Evolutionary conservation across 139 green algal genomes (phyloP), one percentile per base, ranked within the genome.

Genomic region (Trebouxia sp.): DNA sequence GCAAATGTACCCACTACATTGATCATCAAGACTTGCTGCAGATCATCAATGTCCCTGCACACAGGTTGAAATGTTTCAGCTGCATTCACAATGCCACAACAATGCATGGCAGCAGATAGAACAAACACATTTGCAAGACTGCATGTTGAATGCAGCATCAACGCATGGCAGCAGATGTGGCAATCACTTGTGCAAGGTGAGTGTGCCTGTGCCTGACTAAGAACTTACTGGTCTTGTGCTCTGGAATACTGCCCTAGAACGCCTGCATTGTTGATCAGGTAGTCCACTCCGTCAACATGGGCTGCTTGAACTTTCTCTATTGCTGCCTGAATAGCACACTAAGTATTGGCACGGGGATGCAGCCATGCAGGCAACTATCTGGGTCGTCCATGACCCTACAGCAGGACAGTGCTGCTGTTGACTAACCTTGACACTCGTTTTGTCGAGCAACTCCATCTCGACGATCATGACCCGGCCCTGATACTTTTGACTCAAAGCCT

Each of bases 251-350:
- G 32, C 9, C 72, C 72, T 37, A 43, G n/a, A 0, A 79, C 32
- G 7, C 72, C 72, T 32, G 72, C 72, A 42, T 79, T 79, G 72
- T 79, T 79, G 72, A 79, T 79, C 26, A 79, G n/a, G 45, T 43
- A 43, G 43, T 79, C 72, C 10, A 79, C 42, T 9, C 72, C 72
- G 7, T 65, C 45, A 42, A 32, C n/a, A 26, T 43, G 43, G 45
- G 45, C 26, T 5, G 39, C 26, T 41, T 41, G 32, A 6, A 79
- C 42, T 45, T 38, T 24, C 24, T 56, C 14, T 15, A 41, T 55
- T 1, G 72, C 72, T 65, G 72, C 72, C 72, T 79, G 43, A 43
- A 65, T 41, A 17, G 47, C 47, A 17, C 15, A 3, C 47, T 26
- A n/a, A n/a, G n/a, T n/a, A n/a, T n/a, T n/a, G n/a, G n/a, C n/a